Conservation (phyloP, 75 land plant genomes). For the Picea glauca region DNA sequence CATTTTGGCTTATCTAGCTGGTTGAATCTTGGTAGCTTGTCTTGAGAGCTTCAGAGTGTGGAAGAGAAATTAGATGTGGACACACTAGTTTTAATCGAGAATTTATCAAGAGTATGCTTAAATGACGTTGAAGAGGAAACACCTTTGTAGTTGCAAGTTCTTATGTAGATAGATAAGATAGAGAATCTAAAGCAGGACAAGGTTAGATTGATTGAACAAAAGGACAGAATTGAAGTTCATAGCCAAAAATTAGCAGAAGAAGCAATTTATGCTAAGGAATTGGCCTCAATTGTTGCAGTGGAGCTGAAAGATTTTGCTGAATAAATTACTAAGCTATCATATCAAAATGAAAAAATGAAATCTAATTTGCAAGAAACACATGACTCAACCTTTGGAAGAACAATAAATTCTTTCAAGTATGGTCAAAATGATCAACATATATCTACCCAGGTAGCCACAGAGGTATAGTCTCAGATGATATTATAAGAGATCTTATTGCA, state of each 20-base stretch:
- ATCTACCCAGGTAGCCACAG: conserved; percentile 23
- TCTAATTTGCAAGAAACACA: too few species aligned
- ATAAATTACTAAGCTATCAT: too few species aligned
- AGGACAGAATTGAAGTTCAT: conserved; percentile 53
- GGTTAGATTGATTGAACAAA: conserved; percentile 73
- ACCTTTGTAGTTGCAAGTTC: conserved; percentile 45
- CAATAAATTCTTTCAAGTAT: too few species aligned
- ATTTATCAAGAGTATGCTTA: neutral
- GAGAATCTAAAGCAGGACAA: conserved; percentile 63
- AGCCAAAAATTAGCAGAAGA: conserved; percentile 83
- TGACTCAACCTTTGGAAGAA: too few species aligned
- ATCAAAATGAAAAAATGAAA: too few species aligned
- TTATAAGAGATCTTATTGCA: conserved; percentile 37
- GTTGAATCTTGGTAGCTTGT: conserved; percentile 36
- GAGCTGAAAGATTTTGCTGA: too few species aligned
- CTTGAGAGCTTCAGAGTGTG: conserved; percentile 31
- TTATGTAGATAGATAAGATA: conserved; percentile 60
- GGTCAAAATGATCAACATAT: too few species aligned
- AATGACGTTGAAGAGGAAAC: conserved; percentile 14
- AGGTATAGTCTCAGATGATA: conserved; percentile 22
- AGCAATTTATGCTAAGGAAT: too few species aligned
- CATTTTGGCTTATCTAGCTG: conserved; percentile 12
- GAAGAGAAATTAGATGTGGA: conserved; percentile 14
- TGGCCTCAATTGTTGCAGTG: too few species aligned
- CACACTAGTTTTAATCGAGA: neutral